phyloP scores from a whole-genome alignment of 129 eudicot genomes.

The Lonicera japonica region DNA sequence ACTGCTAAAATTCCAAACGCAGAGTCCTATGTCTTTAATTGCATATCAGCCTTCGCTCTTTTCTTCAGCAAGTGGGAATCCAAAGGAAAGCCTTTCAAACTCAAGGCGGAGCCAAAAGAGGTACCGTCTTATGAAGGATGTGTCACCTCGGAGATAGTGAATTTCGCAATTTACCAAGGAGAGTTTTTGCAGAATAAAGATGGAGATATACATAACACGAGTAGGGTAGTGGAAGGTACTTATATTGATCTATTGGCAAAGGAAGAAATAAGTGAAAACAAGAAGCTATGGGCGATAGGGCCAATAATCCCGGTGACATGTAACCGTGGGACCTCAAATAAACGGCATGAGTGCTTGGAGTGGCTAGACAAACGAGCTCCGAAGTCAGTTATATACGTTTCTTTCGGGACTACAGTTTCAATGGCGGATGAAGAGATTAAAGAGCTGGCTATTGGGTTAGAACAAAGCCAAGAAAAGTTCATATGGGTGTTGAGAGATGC shows the following conservation, averaged over 20 bases:
- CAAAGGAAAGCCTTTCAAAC: constrained; percentile 20
- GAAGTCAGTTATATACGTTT: constrained; percentile 49
- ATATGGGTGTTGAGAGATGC: constrained; percentile 57
- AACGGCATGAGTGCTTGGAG: constrained; percentile 31
- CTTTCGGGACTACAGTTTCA: constrained; percentile 54
- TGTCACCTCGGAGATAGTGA: constrained; percentile 20
- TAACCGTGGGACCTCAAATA: background rate
- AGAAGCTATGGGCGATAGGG: constrained; percentile 52
- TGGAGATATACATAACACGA: constrained; percentile 43
- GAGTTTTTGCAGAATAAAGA: constrained; percentile 4
- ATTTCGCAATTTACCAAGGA: constrained; percentile 3
- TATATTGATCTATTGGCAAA: constrained; percentile 33
- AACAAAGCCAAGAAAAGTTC: constrained; percentile 41
- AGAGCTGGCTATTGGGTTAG: constrained; percentile 62
- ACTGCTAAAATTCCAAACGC: constrained; percentile 29
- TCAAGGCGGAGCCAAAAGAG: background rate
- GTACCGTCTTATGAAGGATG: constrained; percentile 14
- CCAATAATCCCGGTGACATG: constrained; percentile 45
- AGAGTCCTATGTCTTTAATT: constrained; percentile 34
- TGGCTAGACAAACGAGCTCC: constrained; percentile 69
- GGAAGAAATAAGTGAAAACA: constrained; percentile 12
- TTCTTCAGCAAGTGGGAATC: constrained; percentile 12
- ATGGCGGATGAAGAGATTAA: constrained; percentile 40
- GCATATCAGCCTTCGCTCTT: constrained; percentile 3
- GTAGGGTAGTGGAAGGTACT: constrained; percentile 33